Base-by-base conservation (phyloP, 805 yeast genomes). In the Kuraishia molischiana region DNA sequence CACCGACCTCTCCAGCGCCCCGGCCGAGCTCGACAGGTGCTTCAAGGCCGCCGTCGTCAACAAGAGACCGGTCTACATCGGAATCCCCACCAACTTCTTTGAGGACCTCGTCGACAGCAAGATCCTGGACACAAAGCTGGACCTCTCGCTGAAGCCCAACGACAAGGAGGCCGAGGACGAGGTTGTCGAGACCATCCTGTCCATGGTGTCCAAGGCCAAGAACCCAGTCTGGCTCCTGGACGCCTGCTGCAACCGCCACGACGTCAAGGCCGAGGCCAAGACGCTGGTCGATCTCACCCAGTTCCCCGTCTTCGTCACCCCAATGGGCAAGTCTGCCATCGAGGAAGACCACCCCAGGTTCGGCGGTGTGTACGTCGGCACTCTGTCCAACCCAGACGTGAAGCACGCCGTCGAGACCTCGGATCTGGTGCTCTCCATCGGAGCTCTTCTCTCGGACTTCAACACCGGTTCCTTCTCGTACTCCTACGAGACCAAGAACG, bases 391-490 rank as follows among this genome's bases (percentile, higher is more conserved):
- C 41, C 85, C 85, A 42, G 82, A 70, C 44, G 85, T 82, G 38
- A 77, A 77, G 56, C 76, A 72, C 44, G 72, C 78, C 29, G 87
- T 82, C 40, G 90, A 83, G 59, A 56, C 71, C 32, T 69, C 89
- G 32, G 95, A 85, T 62, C 69, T 84, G 59, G 69, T 85, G 40
- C 59, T 85, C 43, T 79, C 90, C 24, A 72, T 84, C 49, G 95
- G 95, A 60, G 89, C 87, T 37, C 64, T 85, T 56, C 66, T 85
- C 54, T 83, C 92, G 37, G 95, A 85, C 62, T 85, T 81, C 76
- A 85, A 85, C 72, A 85, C 95, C 36, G 95, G 95, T 56, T 81
- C 94, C 17, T 80, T 80, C 68, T 76, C 86, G 28, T 80, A 80
- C 64, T 71, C 79, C 40, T 79, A 79, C 67, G 71, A 75, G 59